Evolutionary conservation across 306 rosid species (phyloP).

Genomic region (Chamaecrista fasciculata): DNA sequence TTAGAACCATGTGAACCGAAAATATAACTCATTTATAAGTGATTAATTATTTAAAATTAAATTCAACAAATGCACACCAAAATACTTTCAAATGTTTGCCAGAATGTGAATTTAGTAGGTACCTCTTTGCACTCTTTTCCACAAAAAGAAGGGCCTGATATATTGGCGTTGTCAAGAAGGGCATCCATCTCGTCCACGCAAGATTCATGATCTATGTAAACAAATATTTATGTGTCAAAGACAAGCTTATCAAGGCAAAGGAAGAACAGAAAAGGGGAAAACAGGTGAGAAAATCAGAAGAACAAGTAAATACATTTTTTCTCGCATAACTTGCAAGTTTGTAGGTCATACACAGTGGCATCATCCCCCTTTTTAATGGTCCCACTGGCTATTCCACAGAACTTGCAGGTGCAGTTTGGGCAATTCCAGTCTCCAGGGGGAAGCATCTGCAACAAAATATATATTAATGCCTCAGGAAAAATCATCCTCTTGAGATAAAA

Average conservation of each 20-base stretch:
- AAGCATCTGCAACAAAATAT: slow-evolving; percentile 63
- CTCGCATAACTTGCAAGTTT: slow-evolving; percentile 75
- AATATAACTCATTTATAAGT: slow-evolving; percentile 7
- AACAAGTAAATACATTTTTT: slow-evolving; percentile 72
- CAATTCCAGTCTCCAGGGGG: slow-evolving; percentile 97
- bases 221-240: slow-evolving; percentile 21
- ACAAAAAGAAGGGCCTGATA: slow-evolving; percentile 50
- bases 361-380: slow-evolving; percentile 40
- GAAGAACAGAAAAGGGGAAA: background rate
- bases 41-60: background rate
- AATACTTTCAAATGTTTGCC: background rate
- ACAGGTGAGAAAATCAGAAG: slow-evolving; percentile 15
- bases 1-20: background rate
- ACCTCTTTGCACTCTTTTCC: slow-evolving; percentile 93
- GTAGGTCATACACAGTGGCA: slow-evolving; percentile 34
- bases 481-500: slow-evolving; percentile 13
- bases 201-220: slow-evolving; percentile 57
- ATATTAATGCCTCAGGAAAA: slow-evolving; percentile 27
- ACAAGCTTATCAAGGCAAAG: slow-evolving; percentile 9
- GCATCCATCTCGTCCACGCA: slow-evolving; percentile 55
- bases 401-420: slow-evolving; percentile 88
- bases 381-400: slow-evolving; percentile 64
- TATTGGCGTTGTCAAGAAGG: slow-evolving; percentile 38
- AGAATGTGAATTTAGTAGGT: slow-evolving; percentile 19
- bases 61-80: background rate